Percentiles rank a stretch among this genome's conserved stretches.
Evolutionary conservation across 2,329 filamentous ascomycete species (phyloP).

Genomic region (Stachybotrys elegans): DNA sequence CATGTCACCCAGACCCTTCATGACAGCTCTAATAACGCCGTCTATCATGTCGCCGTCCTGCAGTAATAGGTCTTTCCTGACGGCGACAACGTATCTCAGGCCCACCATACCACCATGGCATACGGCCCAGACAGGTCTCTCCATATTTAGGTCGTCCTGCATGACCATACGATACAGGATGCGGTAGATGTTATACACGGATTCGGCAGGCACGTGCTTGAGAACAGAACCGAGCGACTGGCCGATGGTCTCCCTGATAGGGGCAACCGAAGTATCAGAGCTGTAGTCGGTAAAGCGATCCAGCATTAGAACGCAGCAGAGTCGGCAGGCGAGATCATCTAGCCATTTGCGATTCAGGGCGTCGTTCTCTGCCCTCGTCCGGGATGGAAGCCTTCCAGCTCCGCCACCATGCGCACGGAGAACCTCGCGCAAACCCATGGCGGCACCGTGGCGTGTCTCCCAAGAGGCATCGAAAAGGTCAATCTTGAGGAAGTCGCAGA

Average conservation of each 20-base stretch:
- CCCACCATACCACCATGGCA: conserved; percentile 99
- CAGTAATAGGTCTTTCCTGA: conserved; percentile 86
- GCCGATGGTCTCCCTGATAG: conserved; percentile 90
- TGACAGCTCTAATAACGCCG: conserved; percentile 85
- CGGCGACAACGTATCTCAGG: conserved; percentile 87
- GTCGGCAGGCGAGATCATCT: conserved; percentile 88
- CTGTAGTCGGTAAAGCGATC: conserved; percentile 98
- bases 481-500: conserved; percentile 89
- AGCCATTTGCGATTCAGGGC: conserved; percentile 78
- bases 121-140: conserved; percentile 81
- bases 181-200: conserved; percentile 78
- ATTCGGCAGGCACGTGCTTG: conserved; percentile 72
- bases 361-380: conserved; percentile 70
- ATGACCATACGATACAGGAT: conserved; percentile 88
- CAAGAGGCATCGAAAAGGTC: conserved; percentile 91
- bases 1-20: conserved; percentile 84
- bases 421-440: conserved; percentile 89
- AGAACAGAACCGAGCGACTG: conserved; percentile 88
- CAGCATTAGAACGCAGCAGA: conserved; percentile 94
- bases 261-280: conserved; percentile 93
- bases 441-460: conserved; percentile 94
- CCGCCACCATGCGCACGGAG: conserved; percentile 86
- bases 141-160: conserved; percentile 73
- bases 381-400: conserved; percentile 72
- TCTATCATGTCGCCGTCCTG: conserved; percentile 83